Evolutionary conservation across 495 filamentous ascomycete species (phyloP).

Genomic region (Penicillium longicatenatum): DNA sequence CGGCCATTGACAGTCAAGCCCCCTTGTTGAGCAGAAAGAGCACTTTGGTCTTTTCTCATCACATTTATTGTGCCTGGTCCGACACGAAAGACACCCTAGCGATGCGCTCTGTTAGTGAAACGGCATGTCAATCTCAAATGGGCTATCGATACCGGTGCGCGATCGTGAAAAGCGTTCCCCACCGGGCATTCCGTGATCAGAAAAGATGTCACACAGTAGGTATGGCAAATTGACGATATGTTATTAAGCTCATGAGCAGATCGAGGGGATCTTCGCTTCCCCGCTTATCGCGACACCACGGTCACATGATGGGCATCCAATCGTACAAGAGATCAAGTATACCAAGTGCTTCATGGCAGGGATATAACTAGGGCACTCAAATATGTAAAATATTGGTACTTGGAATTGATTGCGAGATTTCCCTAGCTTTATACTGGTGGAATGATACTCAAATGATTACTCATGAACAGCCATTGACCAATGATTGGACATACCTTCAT

Average conservation of each 20-base stretch:
- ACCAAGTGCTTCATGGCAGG: too few species aligned
- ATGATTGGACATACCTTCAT: too few species aligned
- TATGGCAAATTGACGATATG: not conserved
- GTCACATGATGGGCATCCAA: conserved; percentile 16
- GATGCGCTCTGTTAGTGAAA: conserved; percentile 5
- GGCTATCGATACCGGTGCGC: conserved; percentile 21
- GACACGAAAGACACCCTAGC: conserved; percentile 29
- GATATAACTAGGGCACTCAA: too few species aligned
- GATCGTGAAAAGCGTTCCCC: conserved; percentile 25
- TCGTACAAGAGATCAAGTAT: not conserved
- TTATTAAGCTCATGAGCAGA: not conserved
- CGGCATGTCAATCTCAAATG: not conserved
- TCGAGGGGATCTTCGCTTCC: conserved; percentile 9
- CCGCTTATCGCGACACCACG: conserved; percentile 14
- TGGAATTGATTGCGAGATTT: too few species aligned
- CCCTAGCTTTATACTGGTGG: too few species aligned
- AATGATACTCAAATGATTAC: too few species aligned
- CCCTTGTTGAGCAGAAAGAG: conserved; percentile 22
- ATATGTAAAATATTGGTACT: too few species aligned
- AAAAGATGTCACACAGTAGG: not conserved
- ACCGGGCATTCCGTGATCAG: conserved; percentile 17
- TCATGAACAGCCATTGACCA: too few species aligned
- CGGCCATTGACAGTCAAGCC: conserved; percentile 23
- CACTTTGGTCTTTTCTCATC: conserved; percentile 27
- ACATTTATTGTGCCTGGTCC: conserved; percentile 30